Conservation (phyloP, 768 basidiomycete genomes). For the Arthromyces matolae region DNA sequence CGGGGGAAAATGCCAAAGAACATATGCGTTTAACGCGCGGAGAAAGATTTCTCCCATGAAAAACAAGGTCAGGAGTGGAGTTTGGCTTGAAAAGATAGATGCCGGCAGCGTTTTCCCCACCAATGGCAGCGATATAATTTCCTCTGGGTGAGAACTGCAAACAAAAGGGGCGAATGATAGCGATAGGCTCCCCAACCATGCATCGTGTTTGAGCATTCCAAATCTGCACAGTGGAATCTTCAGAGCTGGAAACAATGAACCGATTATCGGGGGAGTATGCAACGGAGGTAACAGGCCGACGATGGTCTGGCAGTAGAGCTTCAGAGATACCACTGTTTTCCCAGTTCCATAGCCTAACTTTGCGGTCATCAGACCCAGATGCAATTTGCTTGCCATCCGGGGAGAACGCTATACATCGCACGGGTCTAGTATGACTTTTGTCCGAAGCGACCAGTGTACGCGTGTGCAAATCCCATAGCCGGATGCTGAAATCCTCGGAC, state of each 20-base stretch:
- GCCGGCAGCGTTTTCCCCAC: neutral
- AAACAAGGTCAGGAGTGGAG: neutral
- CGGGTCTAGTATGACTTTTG: neutral
- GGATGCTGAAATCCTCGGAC: neutral
- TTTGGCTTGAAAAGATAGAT: neutral
- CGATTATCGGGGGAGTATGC: neutral
- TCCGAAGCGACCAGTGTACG: neutral
- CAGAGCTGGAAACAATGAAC: neutral
- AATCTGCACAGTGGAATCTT: neutral
- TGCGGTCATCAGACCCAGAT: conserved; percentile 7
- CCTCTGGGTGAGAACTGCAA: neutral
- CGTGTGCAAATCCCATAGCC: conserved; percentile 5
- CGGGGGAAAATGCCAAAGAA: neutral
- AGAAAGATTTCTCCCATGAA: neutral
- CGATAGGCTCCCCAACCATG: neutral
- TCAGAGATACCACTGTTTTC: neutral
- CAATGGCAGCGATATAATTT: neutral
- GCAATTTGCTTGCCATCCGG: conserved; percentile 9
- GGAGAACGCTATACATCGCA: neutral
- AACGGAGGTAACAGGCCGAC: neutral
- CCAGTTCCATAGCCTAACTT: conserved; percentile 9
- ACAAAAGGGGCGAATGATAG: neutral
- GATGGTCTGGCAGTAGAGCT: neutral
- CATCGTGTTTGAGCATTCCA: neutral
- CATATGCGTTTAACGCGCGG: neutral